Evolutionary conservation across 2,329 filamentous ascomycete genomes (phyloP), one percentile per base, ranked within the genome.

Genomic region (Reticulascus tulasneorum): DNA sequence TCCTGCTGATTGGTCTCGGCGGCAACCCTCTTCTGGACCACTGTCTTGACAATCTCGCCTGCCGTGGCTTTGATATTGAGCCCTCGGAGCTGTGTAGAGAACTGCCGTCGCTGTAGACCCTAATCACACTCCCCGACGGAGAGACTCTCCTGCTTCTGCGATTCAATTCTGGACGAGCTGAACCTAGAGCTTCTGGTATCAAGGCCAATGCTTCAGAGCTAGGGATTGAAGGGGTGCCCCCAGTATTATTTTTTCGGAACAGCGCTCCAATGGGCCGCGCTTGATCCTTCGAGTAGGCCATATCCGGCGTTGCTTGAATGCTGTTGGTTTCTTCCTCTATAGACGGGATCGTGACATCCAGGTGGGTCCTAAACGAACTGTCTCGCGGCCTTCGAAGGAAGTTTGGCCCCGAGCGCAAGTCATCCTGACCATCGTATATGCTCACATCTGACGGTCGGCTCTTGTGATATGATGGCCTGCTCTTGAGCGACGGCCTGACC

Each of bases 291-390:
- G 28, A 33, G 39, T 51, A 50, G 11, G 49, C 46, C 11, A 44
- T 40, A 2, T 49, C 49, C 4, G 51, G 47, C 4, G 47, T 50
- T n/a, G 37, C 47, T 24, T 48, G 47, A 13, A 53, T 45, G 21
- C 48, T 54, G 22, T 32, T 36, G 13, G 26, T 19, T 21, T 40
- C 31, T 8, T 44, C 35, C 11, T 38, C 27, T 16, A 51, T 35
- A 6, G 48, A 42, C 5, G 54, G 55, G 9, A 59, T 51, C 23
- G 47, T 48, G 33, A 53, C 44, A 19, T 59, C 52, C n/a, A 59
- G 31, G 7, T 37, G 47, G 25, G 50, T 51, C 11, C 53, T 48
- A 34, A 55, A 59, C 2, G 51, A 52, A 23, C 39, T 39, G 13
- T 47, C 40, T 16, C 45, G 47, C 18, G 43, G 41, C 10, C 40